Evolutionary conservation across 2,329 filamentous ascomycete species (phyloP).

Genomic region (Cladobotryum protrusum): DNA sequence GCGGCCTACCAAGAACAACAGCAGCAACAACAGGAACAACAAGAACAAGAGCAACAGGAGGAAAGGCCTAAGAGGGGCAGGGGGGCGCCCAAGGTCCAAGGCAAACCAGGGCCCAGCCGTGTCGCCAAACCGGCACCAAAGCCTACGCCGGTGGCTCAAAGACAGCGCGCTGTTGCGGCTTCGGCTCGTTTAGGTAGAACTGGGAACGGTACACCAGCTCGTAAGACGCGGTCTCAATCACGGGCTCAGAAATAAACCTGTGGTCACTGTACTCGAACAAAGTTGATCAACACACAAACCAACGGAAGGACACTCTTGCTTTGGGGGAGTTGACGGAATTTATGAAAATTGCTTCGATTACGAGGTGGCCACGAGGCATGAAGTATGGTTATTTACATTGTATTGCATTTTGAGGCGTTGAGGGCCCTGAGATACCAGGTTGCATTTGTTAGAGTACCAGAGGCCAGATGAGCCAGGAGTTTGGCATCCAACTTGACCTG

Average conservation of each 20-base stretch:
- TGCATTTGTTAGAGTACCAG: neutral
- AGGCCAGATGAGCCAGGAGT: neutral
- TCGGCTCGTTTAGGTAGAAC: conserved; percentile 29
- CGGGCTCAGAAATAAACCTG: conserved; percentile 18
- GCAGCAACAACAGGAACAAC: conserved; percentile 15
- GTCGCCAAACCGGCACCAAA: conserved; percentile 24
- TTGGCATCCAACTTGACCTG: neutral
- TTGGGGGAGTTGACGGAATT: conserved; percentile 3
- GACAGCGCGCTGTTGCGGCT: conserved; percentile 22
- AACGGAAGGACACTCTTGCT: neutral
- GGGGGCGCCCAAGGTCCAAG: conserved; percentile 18
- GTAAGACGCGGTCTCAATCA: conserved; percentile 25
- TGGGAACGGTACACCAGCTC: conserved; percentile 29
- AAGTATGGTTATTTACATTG: neutral
- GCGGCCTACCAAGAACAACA: conserved; percentile 22
- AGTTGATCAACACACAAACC: no score
- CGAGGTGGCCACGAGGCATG: neutral
- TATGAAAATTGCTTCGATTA: neutral
- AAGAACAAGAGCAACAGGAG: conserved; percentile 18
- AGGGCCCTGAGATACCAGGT: conserved; percentile 6
- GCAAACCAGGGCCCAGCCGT: conserved; percentile 20
- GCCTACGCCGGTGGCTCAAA: conserved; percentile 15
- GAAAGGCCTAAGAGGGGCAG: conserved; percentile 21
- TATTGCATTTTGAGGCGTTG: conserved; percentile 4
- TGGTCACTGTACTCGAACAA: neutral